Conservation (phyloP, 169 alveolate species). For the Eimeria necatrix region DNA sequence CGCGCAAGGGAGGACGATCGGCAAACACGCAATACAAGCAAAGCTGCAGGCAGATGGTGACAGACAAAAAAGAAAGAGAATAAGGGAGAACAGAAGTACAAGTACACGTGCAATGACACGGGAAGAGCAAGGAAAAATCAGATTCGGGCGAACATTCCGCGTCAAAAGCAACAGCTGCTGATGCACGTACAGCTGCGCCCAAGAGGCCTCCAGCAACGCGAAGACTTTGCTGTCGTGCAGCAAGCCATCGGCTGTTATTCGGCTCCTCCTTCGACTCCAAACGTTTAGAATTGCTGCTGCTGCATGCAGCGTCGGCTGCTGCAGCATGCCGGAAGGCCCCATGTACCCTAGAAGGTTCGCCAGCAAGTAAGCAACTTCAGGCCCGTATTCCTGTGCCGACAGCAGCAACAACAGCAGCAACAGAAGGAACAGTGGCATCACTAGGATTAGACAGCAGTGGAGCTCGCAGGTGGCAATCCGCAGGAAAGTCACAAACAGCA, state of each 20-base stretch:
- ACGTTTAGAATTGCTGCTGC: constrained; percentile 46
- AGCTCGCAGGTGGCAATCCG: neutral
- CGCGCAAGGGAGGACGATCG: neutral
- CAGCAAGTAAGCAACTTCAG: constrained; percentile 60
- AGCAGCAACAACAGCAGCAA: neutral
- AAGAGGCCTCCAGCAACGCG: constrained; percentile 60
- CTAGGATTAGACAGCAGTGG: neutral
- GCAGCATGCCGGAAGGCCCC: constrained; percentile 47
- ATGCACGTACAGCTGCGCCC: constrained; percentile 72
- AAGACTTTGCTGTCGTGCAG: constrained; percentile 10
- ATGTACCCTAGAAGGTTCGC: constrained; percentile 56
- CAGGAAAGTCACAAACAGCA: neutral
- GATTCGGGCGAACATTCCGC: too few relatives aligned
- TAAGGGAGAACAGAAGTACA: neutral
- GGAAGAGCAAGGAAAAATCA: too few relatives aligned
- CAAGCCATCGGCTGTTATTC: neutral
- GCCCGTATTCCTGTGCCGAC: constrained; percentile 37
- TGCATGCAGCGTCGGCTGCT: constrained; percentile 44
- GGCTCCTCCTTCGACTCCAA: constrained; percentile 31
- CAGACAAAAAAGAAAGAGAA: neutral
- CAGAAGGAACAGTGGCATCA: neutral
- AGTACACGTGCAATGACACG: too few relatives aligned
- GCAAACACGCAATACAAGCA: neutral
- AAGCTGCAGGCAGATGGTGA: neutral
- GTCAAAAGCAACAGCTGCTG: too few relatives aligned